Percentiles rank a stretch among this genome's conserved stretches.
phyloP scores from a whole-genome alignment of 768 basidiomycete genomes.

The Leccinum longicurvipes region DNA sequence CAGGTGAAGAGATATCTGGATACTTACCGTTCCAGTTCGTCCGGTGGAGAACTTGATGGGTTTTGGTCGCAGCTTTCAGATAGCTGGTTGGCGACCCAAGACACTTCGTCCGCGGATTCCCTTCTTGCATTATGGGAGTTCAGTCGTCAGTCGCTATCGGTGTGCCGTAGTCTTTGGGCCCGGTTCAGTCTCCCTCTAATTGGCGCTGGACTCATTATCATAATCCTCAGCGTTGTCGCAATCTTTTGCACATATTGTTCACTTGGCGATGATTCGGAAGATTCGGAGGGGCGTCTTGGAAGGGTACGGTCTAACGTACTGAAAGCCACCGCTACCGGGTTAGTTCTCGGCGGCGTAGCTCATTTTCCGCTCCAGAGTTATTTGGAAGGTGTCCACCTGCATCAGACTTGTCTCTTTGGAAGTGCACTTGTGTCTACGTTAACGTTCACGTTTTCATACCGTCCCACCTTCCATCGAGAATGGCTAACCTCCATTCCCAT shows the following conservation, averaged over 20 bases:
- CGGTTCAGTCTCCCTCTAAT: conserved; percentile 86
- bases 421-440: conserved; percentile 46
- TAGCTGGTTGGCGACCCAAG: conserved; percentile 40
- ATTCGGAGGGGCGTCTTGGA: conserved; percentile 44
- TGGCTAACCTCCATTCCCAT: conserved; percentile 37
- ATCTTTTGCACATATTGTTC: conserved; percentile 53
- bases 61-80: conserved; percentile 53
- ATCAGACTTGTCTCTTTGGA: conserved; percentile 52
- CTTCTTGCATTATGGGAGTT: conserved; percentile 21
- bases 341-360: conserved; percentile 36
- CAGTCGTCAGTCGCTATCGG: conserved; percentile 39
- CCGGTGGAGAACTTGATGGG: conserved; percentile 70
- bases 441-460: conserved; percentile 41
- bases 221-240: conserved; percentile 54
- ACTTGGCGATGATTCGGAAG: conserved; percentile 36
- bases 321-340: conserved; percentile 34
- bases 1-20: conserved; percentile 79
- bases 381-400: conserved; percentile 45
- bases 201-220: conserved; percentile 61
- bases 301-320: conserved; percentile 31
- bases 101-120: conserved; percentile 19
- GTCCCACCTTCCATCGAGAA: conserved; percentile 31
- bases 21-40: conserved; percentile 66
- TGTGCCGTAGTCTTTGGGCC: conserved; percentile 89
- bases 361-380: conserved; percentile 32